Base-by-base conservation (phyloP, 2,329 filamentous ascomycete species). In the Cordyceps cateniannulata region DNA sequence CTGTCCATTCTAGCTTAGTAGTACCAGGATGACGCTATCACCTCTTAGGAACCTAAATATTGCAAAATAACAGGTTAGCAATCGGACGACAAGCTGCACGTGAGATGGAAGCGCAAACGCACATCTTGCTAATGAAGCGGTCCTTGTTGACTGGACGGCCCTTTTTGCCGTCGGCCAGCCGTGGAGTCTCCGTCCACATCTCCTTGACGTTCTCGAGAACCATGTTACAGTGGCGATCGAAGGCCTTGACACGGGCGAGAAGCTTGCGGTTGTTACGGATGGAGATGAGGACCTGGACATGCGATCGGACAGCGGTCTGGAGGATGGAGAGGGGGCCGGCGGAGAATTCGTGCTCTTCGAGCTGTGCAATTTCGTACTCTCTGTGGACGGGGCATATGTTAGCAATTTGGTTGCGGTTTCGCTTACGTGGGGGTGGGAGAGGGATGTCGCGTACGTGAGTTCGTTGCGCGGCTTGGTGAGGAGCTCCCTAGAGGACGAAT, bases 151-250 rank as follows among this genome's bases (percentile, higher is more conserved):
- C 91, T 49, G 89, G 87, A 69, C 89, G 82, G 60, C 93, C 93
- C 78, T 92, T 93, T 81, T 93, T 95, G 66, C 93, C 93, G 66
- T 87, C 88, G 24, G 89, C 86, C 70, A 90, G 82, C 63, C 86
- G 81, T 53, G 93, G 92, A 60, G 90, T 95, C 79, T 99, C 95
- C 10, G 93, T 97, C 95, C 95, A 99, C 93, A 99, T 98, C 79
- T 99, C 95, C 82, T 78, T 77, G 49, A 96, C 92, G 68, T 96
- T 96, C 81, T 96, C 92, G 52, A 97, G 81, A 3, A 96, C 90
- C 95, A 99, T 98, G 79, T 99, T 99, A 85, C 93, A 98, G 78
- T 99, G 95, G 63, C 95, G 85, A 77, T 99, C 95, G 74, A 99
- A 99, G 7, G 95, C 95, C 82, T 99, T 99, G 71, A 99, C 93